phyloP scores from a whole-genome alignment of 257 asterid species.

The Petrea volubilis region DNA sequence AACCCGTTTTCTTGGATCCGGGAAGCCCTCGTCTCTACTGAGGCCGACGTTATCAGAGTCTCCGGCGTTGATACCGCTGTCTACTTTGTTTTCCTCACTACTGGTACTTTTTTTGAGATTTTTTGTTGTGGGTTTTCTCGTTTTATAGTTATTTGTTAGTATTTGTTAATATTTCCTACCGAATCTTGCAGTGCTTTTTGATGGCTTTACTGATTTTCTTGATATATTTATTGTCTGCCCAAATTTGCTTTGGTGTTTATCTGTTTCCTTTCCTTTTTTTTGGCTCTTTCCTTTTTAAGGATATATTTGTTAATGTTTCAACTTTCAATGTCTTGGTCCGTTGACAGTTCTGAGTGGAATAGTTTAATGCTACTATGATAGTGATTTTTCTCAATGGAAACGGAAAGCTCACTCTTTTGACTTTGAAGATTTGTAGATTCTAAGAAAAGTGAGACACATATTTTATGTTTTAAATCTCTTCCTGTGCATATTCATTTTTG shows the following conservation, averaged over 20 bases:
- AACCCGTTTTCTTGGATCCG: slow-evolving; percentile 88
- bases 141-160: not conserved
- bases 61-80: slow-evolving; percentile 98
- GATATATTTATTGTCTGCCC: not conserved
- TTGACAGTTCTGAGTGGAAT: not conserved
- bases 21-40: slow-evolving; percentile 77
- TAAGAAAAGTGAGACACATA: not conserved
- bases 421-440: not conserved
- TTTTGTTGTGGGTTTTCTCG: not conserved
- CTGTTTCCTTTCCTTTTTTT: not conserved
- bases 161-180: not conserved
- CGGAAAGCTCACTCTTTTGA: not conserved
- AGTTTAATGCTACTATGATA: not conserved
- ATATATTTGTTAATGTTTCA: not conserved
- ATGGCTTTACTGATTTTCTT: not conserved
- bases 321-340: not conserved
- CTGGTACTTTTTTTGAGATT: slow-evolving; percentile 40
- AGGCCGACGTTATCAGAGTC: slow-evolving; percentile 65
- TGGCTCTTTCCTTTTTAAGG: not conserved
- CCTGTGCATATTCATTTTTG: not conserved
- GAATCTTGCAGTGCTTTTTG: too few relatives aligned
- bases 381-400: slow-evolving; percentile 4
- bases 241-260: not conserved
- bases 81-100: slow-evolving; percentile 81
- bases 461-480: not conserved